phyloP scores from a whole-genome alignment of 345 rosid genomes.

The Dovyalis caffra region DNA sequence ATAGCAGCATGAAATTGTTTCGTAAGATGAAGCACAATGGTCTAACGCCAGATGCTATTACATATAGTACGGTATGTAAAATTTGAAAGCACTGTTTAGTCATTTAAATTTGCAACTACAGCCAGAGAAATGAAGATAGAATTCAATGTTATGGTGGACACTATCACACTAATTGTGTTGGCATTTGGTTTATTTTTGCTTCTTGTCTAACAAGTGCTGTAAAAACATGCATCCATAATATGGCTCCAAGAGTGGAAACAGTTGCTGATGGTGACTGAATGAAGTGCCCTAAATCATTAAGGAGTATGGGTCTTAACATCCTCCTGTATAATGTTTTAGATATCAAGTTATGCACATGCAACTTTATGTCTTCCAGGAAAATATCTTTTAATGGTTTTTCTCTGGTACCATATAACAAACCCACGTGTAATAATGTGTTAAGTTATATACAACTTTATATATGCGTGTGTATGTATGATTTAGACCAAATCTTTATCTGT shows the following conservation, averaged over 20 bases:
- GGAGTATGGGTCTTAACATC: too few species aligned
- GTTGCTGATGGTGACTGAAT: too few species aligned
- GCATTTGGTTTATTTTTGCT: background rate
- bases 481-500: background rate
- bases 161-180: background rate
- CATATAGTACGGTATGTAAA: slow-evolving; percentile 70
- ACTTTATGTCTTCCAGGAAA: background rate
- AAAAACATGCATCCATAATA: too few species aligned
- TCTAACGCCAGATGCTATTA: slow-evolving; percentile 73
- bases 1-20: slow-evolving; percentile 62
- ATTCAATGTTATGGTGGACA: background rate
- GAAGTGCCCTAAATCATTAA: too few species aligned
- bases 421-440: background rate
- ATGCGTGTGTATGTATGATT: background rate
- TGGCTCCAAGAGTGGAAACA: too few species aligned
- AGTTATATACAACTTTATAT: too few species aligned
- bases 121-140: background rate
- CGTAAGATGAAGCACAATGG: slow-evolving; percentile 89
- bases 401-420: background rate
- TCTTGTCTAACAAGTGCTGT: background rate
- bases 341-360: background rate
- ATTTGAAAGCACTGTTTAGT: background rate
- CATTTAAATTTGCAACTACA: background rate
- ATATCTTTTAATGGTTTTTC: too few species aligned
- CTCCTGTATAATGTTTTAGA: background rate